Percentiles rank a stretch among this genome's conserved stretches.
phyloP scores from a whole-genome alignment of 441 rosid species.

The Populus hybrid region DNA sequence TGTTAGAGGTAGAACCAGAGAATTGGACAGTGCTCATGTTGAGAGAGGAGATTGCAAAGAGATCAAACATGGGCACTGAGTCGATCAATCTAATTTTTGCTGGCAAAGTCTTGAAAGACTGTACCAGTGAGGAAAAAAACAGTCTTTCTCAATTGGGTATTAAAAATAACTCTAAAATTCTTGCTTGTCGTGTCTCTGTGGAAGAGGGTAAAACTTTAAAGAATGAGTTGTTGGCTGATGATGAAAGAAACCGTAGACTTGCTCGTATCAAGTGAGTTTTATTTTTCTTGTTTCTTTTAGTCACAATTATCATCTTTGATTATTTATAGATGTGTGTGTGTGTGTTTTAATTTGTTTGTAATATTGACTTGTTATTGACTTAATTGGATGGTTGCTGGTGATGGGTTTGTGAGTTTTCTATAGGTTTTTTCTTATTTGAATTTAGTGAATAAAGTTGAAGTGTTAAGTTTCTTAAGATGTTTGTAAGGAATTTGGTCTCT shows the following conservation, averaged over 20 bases:
- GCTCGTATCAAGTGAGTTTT: too few relatives aligned
- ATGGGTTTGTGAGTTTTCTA: neutral
- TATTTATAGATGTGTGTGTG: too few relatives aligned
- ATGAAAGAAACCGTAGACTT: constrained; percentile 47
- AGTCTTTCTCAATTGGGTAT: constrained; percentile 53
- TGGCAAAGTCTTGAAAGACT: constrained; percentile 65
- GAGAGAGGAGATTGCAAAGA: constrained; percentile 68
- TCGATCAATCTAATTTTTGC: constrained; percentile 69
- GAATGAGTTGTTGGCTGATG: constrained; percentile 55
- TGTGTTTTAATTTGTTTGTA: neutral
- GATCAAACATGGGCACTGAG: constrained; percentile 46
- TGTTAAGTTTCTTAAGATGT: neutral
- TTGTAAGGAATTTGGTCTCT: neutral
- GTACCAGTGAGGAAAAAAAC: constrained; percentile 42
- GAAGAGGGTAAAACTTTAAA: constrained; percentile 64
- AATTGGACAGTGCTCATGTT: constrained; percentile 70
- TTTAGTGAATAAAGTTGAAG: neutral
- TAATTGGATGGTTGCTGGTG: neutral
- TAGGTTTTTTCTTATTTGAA: neutral
- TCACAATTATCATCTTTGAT: too few relatives aligned
- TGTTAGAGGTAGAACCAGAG: constrained; percentile 69
- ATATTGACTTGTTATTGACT: neutral
- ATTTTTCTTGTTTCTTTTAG: too few relatives aligned
- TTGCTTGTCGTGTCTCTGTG: constrained; percentile 50
- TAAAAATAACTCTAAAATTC: constrained; percentile 65